These are phyloP conservation scores for Arctostaphylos glauca DNA, from an alignment of 148 eudicot genomes.

Conservation along the genomic window DNA sequence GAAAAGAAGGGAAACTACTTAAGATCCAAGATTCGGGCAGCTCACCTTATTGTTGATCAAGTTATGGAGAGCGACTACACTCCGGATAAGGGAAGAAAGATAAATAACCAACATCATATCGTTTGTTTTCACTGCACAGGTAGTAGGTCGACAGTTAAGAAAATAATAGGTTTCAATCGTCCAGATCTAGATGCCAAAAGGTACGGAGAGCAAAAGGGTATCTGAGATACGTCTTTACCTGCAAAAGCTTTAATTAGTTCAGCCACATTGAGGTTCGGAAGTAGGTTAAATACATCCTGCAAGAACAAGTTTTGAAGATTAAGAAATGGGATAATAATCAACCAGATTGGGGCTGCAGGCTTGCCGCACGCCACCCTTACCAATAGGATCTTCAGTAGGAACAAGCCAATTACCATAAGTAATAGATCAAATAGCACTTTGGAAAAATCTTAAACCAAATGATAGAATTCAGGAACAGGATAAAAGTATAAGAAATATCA, in stretches of 20 bases:
- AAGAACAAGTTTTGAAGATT: constrained; percentile 5
- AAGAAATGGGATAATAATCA: not conserved
- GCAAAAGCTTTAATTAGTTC: constrained; percentile 89
- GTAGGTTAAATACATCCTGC: constrained; percentile 95
- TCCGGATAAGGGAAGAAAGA: constrained; percentile 82
- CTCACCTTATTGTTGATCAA: constrained; percentile 91
- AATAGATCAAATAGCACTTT: not conserved
- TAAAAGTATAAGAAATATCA: not conserved
- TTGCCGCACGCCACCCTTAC: not conserved
- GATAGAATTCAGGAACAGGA: not conserved
- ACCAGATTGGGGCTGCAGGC: not conserved
- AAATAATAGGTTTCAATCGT: not conserved
- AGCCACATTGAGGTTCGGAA: constrained; percentile 77
- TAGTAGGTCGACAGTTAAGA: constrained; percentile 10
- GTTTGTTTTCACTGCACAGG: constrained; percentile 75
- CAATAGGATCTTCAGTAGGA: not conserved
- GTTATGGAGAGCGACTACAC: constrained; percentile 91
- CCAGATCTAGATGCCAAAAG: not conserved
- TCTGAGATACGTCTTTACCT: constrained; percentile 35
- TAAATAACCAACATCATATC: constrained; percentile 95
- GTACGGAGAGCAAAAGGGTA: not conserved
- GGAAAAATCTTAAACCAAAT: not conserved
- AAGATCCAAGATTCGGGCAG: constrained; percentile 9
- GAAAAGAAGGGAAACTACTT: not conserved
- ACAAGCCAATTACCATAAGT: not conserved